Conservation (phyloP, 2,329 filamentous ascomycete genomes). For the Didymella pinodella region DNA sequence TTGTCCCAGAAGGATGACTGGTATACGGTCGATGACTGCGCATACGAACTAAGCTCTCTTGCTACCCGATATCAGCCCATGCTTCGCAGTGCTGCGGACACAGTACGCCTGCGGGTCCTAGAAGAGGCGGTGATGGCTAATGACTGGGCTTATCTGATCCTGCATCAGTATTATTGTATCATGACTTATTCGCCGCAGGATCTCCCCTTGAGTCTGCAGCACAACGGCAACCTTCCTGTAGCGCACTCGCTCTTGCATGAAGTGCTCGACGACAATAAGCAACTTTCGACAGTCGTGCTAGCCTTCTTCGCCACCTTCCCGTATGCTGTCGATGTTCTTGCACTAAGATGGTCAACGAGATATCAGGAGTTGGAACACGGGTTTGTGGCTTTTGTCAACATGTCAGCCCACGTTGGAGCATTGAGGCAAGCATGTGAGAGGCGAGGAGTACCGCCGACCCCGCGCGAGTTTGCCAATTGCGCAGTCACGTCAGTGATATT, state of each 20-base stretch:
- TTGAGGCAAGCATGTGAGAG: constrained; percentile 30
- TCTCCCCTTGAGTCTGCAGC: constrained; percentile 53
- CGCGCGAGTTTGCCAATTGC: constrained; percentile 64
- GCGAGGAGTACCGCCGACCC: constrained; percentile 61
- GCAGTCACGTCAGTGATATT: constrained; percentile 60
- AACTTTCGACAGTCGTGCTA: constrained; percentile 52
- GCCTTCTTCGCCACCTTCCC: constrained; percentile 61
- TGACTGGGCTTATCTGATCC: constrained; percentile 42
- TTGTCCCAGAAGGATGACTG: constrained; percentile 8
- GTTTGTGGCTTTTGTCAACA: constrained; percentile 54
- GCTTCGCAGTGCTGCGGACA: constrained; percentile 14
- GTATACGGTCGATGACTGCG: constrained; percentile 27
- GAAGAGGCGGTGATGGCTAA: constrained; percentile 45
- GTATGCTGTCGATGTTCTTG: constrained; percentile 35
- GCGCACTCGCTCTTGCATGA: constrained; percentile 51
- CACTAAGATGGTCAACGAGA: constrained; percentile 31
- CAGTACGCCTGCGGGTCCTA: constrained; percentile 34
- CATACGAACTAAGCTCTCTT: constrained; percentile 19
- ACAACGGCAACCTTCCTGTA: constrained; percentile 38
- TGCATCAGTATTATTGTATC: constrained; percentile 40
- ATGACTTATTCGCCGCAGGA: constrained; percentile 38
- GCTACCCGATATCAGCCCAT: not conserved
- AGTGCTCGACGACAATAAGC: constrained; percentile 58
- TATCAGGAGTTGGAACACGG: constrained; percentile 46
- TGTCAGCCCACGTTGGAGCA: constrained; percentile 33